Evolutionary conservation across 2,329 filamentous ascomycete species (phyloP).

Genomic region (Aureobasidium namibiae): DNA sequence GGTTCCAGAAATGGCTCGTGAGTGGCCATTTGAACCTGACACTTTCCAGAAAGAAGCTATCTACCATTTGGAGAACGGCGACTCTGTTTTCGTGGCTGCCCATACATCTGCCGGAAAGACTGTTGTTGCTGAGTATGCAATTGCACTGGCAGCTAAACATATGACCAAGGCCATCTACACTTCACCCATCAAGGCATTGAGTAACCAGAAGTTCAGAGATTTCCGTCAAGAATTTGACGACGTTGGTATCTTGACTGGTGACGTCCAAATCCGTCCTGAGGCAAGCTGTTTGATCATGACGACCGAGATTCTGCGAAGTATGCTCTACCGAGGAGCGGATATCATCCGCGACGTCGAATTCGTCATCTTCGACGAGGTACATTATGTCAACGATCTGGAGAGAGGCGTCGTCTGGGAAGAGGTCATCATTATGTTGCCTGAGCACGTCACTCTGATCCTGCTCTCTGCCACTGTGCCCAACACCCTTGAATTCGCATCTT

Average conservation of each 20-base stretch:
- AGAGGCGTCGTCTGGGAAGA: conserved; percentile 98
- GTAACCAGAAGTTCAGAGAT: conserved; percentile 97
- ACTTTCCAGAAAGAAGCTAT: conserved; percentile 98
- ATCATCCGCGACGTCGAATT: conserved; percentile 96
- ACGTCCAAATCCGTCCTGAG: conserved; percentile 96
- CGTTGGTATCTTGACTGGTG: conserved; percentile 91
- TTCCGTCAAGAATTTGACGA: conserved; percentile 87
- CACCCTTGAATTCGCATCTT: conserved; percentile 94
- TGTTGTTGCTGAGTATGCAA: conserved; percentile 95
- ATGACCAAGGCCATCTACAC: conserved; percentile 99
- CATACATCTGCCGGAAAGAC: conserved; percentile 98
- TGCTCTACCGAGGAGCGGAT: conserved; percentile 94
- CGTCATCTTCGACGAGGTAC: conserved; percentile 97
- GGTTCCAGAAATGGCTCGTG: conserved; percentile 89
- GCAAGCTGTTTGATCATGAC: conserved; percentile 99
- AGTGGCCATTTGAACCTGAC: conserved; percentile 96
- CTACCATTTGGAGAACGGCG: conserved; percentile 91
- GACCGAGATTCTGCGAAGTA: conserved; percentile 93
- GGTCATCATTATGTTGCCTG: conserved; percentile 98
- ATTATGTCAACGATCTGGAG: conserved; percentile 95
- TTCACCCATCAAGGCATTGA: conserved; percentile 94
- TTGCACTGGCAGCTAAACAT: conserved; percentile 90
- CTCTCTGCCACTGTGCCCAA: conserved; percentile 96
- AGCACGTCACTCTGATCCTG: conserved; percentile 91
- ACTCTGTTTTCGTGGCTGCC: conserved; percentile 95